Evolutionary conservation across 169 alveolate genomes (phyloP), one percentile per base, ranked within the genome.

Genomic region (Theileria sp.): DNA sequence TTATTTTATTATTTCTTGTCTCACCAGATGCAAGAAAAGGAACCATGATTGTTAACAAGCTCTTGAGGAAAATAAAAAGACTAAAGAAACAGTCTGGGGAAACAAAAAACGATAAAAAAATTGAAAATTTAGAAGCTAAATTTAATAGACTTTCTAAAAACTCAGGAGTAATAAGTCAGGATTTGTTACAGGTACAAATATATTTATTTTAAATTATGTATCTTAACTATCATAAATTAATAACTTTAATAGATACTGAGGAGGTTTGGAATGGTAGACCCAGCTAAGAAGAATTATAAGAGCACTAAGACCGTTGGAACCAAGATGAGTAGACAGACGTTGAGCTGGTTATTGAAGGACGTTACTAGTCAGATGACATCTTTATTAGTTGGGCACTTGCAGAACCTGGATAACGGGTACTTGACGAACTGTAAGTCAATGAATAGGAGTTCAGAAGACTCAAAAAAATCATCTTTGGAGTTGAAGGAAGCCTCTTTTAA

Each of bases 341-440:
- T 93, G 61, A 86, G 94, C 17, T 93, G 95, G 95, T 66, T 93
- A 60, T 67, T 93, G 62, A 92, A 92, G 79, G 95, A 93, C 51
- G 80, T 92, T 7, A 65, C 88, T 44, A 83, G 88, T 50, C 95
- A 93, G 87, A 72, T 93, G 51, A 72, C 71, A 44, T 92, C 95
- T 13, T 74, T 93, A 28, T 71, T 93, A 25, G 89, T 89, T 10
- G 95, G 92, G 21, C 87, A 92, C 64, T 80, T 88, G 51, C 94
- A 93, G 62, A 36, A 87, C 38, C 80, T 93, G 13, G 88, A 90
- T 17, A 71, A 77, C 26, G 93, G 89, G 15, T 72, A 56, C 34
- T 56, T 84, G 61, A 62, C 81, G 17, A 75, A 73, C 60, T 28
- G 26, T 3, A 32, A 21, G 19, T 51, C 64, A 30, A 32, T 71